Evolutionary conservation across 805 yeast genomes (phyloP), one percentile per base, ranked within the genome.

Genomic region (Wickerhamiella australiensis): DNA sequence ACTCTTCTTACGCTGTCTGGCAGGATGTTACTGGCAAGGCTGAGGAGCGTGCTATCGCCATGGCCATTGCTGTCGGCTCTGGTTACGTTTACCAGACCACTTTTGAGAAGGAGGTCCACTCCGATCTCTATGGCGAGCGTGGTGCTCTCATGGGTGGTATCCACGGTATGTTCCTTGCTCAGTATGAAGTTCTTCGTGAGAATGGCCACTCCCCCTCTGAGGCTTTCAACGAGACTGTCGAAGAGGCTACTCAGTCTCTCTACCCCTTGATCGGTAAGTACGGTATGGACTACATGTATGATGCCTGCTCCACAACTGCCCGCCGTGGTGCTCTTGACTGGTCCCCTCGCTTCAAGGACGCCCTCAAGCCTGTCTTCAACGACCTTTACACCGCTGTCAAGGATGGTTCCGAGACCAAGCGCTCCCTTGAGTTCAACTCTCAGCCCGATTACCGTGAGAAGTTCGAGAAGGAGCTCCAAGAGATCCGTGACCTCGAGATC

Each of bases 251-350:
- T 58, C 98, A 92, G 78, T 92, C 97, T 52, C 79, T 92, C 66
- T 92, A 92, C 85, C 98, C 98, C 74, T 82, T 92, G 78, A 72
- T 92, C 63, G 98, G 98, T 75, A 87, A 86, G 75, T 85, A 92
- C 80, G 98, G 98, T 77, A 92, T 92, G 98, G 98, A 92, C 76
- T 92, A 92, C 90, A 92, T 92, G 98, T 92, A 92, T 81, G 97
- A 92, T 69, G 98, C 98, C 65, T 92, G 98, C 76, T 92, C 98
- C 61, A 92, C 98, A 68, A 92, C 98, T 61, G 98, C 98, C 66
- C 87, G 97, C 80, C 86, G 98, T 78, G 98, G 98, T 80, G 98
- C 98, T 69, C 80, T 92, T 65, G 98, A 92, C 78, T 92, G 98
- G 98, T 90, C 92, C 79, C 97, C 97, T 73, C 76, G 83, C 73